Base-by-base conservation (phyloP, 116 monocot genomes). In the Zostera marina region DNA sequence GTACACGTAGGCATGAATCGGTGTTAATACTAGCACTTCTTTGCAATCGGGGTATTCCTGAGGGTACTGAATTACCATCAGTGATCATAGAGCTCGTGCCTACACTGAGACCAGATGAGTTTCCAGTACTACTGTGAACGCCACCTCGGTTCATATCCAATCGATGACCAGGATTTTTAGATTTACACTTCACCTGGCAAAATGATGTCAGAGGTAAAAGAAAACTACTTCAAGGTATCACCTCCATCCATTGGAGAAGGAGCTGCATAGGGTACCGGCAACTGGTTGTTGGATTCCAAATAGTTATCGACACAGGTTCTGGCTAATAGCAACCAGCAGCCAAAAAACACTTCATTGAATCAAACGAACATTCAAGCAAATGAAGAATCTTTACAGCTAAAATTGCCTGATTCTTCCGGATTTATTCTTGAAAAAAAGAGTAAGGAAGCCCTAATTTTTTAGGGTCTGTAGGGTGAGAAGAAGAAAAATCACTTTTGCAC, bases 61-160 rank as follows among this genome's bases (percentile, higher is more conserved):
- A 81, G 21, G 78, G 67, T 8, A 75, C 66, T 9, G 93, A 87
- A 64, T 93, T 93, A 21, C 76, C 85, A 66, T 96, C 96, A 3
- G 85, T 96, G 44, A 88, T 72, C 45, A 93, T 65, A 3, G 93
- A 93, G 63, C 93, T 93, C 39, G 77, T 76, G 3, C 88, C 93
- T 25, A 84, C 60, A 63, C 87, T 81, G 0, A 84, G 84, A 8
- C 77, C 93, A 42, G 88, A 76, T 9, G 87, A 96, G 64, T 88
- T 82, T 32, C 77, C 73, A 6, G 82, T 60, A 61, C 75, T 72
- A 49, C 76, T 85, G 45, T 59, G 80, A 7, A 64, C 56, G n/a
- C 78, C 65, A 17, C 78, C 65, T 25, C 48, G 68, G 53, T 78
- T 78, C 76, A 84, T 78, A 44, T 76, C 89, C 24, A 72, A 68